Conservation (phyloP, 2,329 filamentous ascomycete species). For the Colletotrichum theobromicola region DNA sequence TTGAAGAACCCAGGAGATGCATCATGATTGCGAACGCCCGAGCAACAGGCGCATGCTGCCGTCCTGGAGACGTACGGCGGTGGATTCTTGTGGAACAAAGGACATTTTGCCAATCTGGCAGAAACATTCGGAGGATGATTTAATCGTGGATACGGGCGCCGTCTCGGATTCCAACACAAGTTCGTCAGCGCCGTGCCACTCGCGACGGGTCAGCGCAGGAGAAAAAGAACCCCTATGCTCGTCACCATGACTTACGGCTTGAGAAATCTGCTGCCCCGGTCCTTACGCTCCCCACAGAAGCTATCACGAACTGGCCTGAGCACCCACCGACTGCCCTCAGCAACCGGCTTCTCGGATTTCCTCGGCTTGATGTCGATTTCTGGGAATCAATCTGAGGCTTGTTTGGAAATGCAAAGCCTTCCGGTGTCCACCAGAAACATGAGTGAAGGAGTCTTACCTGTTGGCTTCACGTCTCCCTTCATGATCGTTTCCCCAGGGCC, state of each 20-base stretch:
- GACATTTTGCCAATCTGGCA: not conserved
- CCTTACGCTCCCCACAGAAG: slow-evolving; percentile 2
- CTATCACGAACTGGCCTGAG: slow-evolving; percentile 10
- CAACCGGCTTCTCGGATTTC: not conserved
- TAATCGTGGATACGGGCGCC: not conserved
- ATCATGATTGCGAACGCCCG: not conserved
- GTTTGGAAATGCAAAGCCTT: not conserved
- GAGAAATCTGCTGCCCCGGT: not conserved
- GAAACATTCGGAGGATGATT: not conserved
- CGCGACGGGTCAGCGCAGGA: not conserved
- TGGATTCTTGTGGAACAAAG: not conserved
- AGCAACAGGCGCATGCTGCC: not conserved
- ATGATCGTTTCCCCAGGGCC: not conserved
- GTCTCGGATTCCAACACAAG: not conserved
- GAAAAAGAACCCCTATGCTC: not conserved
- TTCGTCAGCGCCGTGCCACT: not conserved
- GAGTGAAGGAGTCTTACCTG: not conserved
- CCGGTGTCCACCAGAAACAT: not conserved
- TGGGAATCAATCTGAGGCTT: not conserved
- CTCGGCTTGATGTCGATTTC: not conserved
- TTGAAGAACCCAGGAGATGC: not conserved
- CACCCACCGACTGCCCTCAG: not conserved
- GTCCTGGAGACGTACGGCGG: not conserved
- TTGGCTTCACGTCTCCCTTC: not conserved
- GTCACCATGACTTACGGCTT: not conserved